phyloP scores from a whole-genome alignment of 2,329 filamentous ascomycete genomes.

The Pyricularia sp. region DNA sequence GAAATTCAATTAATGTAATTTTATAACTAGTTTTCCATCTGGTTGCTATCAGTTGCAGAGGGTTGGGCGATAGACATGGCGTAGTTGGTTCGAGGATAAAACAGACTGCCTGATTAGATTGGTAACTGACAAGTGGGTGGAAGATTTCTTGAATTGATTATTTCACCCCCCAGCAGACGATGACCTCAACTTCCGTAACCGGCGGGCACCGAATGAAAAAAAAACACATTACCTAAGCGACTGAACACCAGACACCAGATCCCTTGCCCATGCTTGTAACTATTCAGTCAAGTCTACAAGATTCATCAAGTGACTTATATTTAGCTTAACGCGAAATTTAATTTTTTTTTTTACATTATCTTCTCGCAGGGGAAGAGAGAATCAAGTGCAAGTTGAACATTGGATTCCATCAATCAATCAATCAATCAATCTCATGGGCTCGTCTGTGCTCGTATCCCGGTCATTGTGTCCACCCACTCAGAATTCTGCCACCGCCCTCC shows the following conservation, averaged over 20 bases:
- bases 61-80: not conserved
- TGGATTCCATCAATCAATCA: not conserved
- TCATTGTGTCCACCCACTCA: not conserved
- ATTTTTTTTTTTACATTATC: not conserved
- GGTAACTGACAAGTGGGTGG: not conserved
- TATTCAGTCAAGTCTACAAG: not conserved
- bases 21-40: not conserved
- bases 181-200: not conserved
- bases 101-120: not conserved
- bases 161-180: not conserved
- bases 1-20: not conserved
- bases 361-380: not conserved
- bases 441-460: not conserved
- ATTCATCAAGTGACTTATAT: not conserved
- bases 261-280: not conserved
- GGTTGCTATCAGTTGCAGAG: not conserved
- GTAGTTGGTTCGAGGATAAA: not conserved
- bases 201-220: not conserved
- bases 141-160: not conserved
- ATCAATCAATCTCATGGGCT: not conserved
- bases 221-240: not conserved
- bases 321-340: not conserved
- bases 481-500: not conserved
- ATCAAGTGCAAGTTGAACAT: not conserved
- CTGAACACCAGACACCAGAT: not conserved